These are phyloP conservation scores for Thuja plicata DNA, from an alignment of 83 land plant species.

Conservation along the genomic window DNA sequence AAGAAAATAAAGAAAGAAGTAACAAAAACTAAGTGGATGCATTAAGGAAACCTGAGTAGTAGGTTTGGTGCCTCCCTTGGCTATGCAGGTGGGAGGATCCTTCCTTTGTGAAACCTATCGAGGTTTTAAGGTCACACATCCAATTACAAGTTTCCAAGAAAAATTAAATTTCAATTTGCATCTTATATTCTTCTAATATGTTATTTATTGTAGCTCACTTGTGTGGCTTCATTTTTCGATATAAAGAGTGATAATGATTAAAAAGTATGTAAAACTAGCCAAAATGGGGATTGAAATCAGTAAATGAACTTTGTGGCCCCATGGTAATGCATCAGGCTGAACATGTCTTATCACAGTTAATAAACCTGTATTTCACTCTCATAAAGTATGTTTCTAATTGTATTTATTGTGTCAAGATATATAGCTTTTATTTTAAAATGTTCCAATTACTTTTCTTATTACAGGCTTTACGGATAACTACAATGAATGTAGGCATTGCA, in stretches of 20 bases:
- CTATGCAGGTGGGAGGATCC: too few species aligned
- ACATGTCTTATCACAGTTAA: not conserved
- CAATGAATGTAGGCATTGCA: not conserved
- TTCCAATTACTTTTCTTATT: not conserved
- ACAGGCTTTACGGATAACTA: not conserved
- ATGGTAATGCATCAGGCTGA: not conserved
- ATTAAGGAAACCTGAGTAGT: too few species aligned
- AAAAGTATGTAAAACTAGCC: not conserved
- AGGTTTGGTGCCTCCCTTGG: too few species aligned
- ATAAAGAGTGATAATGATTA: not conserved
- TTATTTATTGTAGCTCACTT: not conserved
- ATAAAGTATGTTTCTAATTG: not conserved
- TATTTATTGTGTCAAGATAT: not conserved
- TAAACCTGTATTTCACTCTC: not conserved
- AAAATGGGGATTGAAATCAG: not conserved
- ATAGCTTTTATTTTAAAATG: not conserved
- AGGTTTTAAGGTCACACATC: too few species aligned
- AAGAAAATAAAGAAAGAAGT: too few species aligned
- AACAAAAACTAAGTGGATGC: too few species aligned
- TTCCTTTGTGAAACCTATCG: too few species aligned
- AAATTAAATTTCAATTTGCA: not conserved
- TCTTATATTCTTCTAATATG: not conserved
- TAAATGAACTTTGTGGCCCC: not conserved
- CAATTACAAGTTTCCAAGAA: too few species aligned
- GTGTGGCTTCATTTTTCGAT: not conserved